Percentiles rank a stretch among this genome's conserved stretches.
Conservation (phyloP, 2,329 filamentous ascomycete genomes). For the Didymella pomorum region DNA sequence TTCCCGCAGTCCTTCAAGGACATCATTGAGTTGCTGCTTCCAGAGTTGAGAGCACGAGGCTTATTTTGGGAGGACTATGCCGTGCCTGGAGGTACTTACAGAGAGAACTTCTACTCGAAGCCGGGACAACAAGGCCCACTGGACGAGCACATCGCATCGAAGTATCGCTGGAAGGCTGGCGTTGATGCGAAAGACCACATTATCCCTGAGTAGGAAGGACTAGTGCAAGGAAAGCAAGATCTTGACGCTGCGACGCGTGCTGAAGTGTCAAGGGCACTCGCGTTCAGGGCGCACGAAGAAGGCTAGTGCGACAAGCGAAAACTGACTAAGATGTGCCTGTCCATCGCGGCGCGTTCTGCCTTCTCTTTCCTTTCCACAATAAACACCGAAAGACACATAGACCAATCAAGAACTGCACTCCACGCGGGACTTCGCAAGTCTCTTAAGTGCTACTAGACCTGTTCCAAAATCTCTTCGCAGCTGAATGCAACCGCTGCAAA, state of each 20-base stretch:
- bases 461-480: too few species aligned
- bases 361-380: not conserved
- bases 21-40: conserved; percentile 70
- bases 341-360: not conserved
- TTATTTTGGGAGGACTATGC: conserved; percentile 64
- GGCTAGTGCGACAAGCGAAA: conserved; percentile 14
- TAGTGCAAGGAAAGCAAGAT: not conserved
- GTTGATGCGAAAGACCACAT: conserved; percentile 42
- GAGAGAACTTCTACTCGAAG: conserved; percentile 66
- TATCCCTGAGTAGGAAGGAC: conserved; percentile 29
- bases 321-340: conserved; percentile 24
- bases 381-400: not conserved
- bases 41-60: conserved; percentile 67
- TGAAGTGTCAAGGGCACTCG: not conserved
- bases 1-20: conserved; percentile 74
- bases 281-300: conserved; percentile 27
- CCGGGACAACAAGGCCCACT: conserved; percentile 60
- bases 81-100: conserved; percentile 65
- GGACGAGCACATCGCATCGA: conserved; percentile 62
- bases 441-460: too few species aligned
- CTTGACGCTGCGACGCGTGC: not conserved
- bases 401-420: too few species aligned
- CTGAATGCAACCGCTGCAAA: too few species aligned
- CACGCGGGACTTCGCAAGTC: too few species aligned
- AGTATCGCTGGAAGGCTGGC: conserved; percentile 54